Conservation (phyloP, 2,329 filamentous ascomycete genomes). For the Hypoxylon sp. region DNA sequence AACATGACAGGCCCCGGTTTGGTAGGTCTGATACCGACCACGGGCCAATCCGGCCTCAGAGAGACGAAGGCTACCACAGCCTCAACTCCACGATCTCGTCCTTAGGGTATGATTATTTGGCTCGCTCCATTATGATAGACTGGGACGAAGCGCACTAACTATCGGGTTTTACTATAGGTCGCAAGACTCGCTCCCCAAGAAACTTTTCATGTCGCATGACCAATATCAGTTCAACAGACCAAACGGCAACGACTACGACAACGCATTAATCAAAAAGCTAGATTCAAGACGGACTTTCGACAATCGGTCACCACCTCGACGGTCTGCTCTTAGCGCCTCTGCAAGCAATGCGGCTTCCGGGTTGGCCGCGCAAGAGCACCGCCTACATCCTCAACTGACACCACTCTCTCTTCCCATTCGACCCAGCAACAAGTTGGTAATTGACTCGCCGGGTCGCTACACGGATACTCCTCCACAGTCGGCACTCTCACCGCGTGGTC, state of each 20-base stretch:
- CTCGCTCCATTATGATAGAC: conserved; percentile 1
- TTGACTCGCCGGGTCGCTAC: conserved; percentile 62
- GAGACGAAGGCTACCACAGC: conserved; percentile 56
- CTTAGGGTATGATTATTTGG: conserved; percentile 46
- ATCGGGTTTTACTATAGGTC: conserved; percentile 54
- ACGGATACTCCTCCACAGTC: conserved; percentile 65
- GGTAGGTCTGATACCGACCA: conserved; percentile 44
- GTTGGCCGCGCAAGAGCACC: conserved; percentile 57
- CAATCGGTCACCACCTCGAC: conserved; percentile 61
- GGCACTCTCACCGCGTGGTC: conserved; percentile 63
- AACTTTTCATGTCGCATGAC: conserved; percentile 67
- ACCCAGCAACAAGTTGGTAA: conserved; percentile 58
- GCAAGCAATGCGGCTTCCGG: conserved; percentile 58
- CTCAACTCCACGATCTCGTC: conserved; percentile 53
- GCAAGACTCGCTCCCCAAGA: conserved; percentile 59
- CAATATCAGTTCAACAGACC: conserved; percentile 63
- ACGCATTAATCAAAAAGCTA: conserved; percentile 69
- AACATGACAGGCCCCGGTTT: conserved; percentile 46
- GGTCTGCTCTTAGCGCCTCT: conserved; percentile 62
- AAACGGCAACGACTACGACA: conserved; percentile 62
- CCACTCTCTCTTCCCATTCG: conserved; percentile 65
- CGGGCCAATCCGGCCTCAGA: conserved; percentile 44
- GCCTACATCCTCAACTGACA: conserved; percentile 54
- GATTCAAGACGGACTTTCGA: conserved; percentile 63
- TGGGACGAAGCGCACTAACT: conserved; percentile 40